These are phyloP conservation scores for Starmerella sirachaensis DNA, from an alignment of 805 yeast genomes.

Conservation along the genomic window DNA sequence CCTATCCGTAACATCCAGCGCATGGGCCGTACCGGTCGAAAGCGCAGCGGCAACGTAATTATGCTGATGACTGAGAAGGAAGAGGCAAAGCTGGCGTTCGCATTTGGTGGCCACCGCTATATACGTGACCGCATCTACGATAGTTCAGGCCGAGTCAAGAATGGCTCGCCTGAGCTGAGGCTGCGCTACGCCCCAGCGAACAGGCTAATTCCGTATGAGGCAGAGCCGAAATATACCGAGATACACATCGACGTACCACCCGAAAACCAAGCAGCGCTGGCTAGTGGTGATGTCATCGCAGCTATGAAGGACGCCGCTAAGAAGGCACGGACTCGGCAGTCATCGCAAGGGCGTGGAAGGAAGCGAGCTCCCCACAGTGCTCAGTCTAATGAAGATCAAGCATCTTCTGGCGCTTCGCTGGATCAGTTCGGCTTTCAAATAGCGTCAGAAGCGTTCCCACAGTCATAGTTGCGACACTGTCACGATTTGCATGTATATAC, in stretches of 20 bases:
- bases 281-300: constrained; percentile 17
- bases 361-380: too few species aligned
- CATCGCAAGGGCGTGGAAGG: background rate
- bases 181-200: constrained; percentile 40
- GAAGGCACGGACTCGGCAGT: background rate
- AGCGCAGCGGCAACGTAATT: constrained; percentile 73
- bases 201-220: constrained; percentile 53
- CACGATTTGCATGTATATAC: too few species aligned
- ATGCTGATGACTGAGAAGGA: constrained; percentile 69
- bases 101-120: constrained; percentile 70
- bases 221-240: constrained; percentile 46
- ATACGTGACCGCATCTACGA: constrained; percentile 53
- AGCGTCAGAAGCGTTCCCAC: too few species aligned
- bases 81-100: constrained; percentile 62
- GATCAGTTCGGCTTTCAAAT: too few species aligned
- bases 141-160: constrained; percentile 5
- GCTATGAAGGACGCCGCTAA: constrained; percentile 17
- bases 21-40: constrained; percentile 97
- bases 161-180: constrained; percentile 22
- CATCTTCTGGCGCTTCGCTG: too few species aligned
- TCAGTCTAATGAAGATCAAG: too few species aligned
- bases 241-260: constrained; percentile 53
- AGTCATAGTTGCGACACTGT: too few species aligned
- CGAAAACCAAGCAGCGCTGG: constrained; percentile 41
- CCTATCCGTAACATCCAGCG: constrained; percentile 90